Percentiles rank a stretch among this genome's conserved stretches.
Conservation (phyloP, 257 asterid species). For the Ballota nigra region DNA sequence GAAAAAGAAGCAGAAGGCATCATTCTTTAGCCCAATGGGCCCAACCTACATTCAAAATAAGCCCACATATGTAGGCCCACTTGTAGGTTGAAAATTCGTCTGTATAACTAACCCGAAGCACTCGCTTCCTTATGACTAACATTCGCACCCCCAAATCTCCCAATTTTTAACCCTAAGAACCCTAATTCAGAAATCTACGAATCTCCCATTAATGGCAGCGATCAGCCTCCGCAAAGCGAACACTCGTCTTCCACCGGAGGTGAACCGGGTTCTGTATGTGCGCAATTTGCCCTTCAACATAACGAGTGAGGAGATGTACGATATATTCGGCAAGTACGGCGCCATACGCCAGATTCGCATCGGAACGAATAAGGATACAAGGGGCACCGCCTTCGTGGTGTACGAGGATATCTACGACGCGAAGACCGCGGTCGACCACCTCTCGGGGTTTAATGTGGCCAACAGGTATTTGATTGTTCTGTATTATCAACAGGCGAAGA, state of each 20-base stretch:
- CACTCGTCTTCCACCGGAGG: constrained; percentile 95
- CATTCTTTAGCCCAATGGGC: too few species aligned
- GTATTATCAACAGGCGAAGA: constrained; percentile 93
- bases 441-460: constrained; percentile 91
- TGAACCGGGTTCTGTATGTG: constrained; percentile 76
- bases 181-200: constrained; percentile 2
- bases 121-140: background rate
- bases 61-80: background rate
- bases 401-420: constrained; percentile 97
- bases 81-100: background rate
- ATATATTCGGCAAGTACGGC: constrained; percentile 88
- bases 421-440: constrained; percentile 87
- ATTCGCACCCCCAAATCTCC: background rate
- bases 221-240: constrained; percentile 78
- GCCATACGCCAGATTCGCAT: constrained; percentile 88
- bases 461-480: constrained; percentile 77
- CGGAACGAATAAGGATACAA: constrained; percentile 86
- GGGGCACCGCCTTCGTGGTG: constrained; percentile 93
- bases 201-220: constrained; percentile 55
- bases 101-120: background rate
- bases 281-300: constrained; percentile 90
- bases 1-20: too few species aligned
- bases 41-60: background rate
- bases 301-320: constrained; percentile 97
- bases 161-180: background rate